A percentile compares a stretch with the other conserved stretches of the same genome.
phyloP scores from a whole-genome alignment of 1,139 yeast genomes.

The Yarrowia galli region DNA sequence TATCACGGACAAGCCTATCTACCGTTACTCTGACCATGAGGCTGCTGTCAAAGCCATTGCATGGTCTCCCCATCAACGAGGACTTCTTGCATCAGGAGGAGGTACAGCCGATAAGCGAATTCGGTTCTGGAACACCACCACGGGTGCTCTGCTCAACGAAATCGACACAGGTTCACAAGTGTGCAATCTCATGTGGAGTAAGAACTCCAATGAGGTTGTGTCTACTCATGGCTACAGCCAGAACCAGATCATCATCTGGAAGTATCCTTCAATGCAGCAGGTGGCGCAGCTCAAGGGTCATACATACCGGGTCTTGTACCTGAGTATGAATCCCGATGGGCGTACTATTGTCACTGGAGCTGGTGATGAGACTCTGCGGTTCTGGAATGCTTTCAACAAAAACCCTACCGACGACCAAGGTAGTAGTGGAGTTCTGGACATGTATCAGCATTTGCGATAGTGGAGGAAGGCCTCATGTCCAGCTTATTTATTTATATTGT shows the following conservation, averaged over 20 bases:
- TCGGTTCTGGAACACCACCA: slow-evolving; percentile 90
- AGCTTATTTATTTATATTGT: slow-evolving; percentile 27
- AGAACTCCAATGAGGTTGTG: slow-evolving; percentile 88
- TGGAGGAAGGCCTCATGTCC: slow-evolving; percentile 1
- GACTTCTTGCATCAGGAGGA: slow-evolving; percentile 93
- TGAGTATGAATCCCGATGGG: slow-evolving; percentile 95
- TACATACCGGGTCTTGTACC: slow-evolving; percentile 86
- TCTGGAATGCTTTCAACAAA: slow-evolving; percentile 92
- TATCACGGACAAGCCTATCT: slow-evolving; percentile 67
- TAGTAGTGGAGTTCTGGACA: slow-evolving; percentile 29
- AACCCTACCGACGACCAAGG: slow-evolving; percentile 47
- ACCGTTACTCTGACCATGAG: slow-evolving; percentile 78
- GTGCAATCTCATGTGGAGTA: slow-evolving; percentile 93
- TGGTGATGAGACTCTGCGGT: slow-evolving; percentile 93
- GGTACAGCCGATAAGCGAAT: slow-evolving; percentile 94
- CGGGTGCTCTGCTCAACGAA: slow-evolving; percentile 75
- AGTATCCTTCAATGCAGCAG: slow-evolving; percentile 91
- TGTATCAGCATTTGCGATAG: slow-evolving; percentile 34
- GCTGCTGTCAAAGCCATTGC: slow-evolving; percentile 97
- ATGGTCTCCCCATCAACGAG: slow-evolving; percentile 98
- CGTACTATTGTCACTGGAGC: slow-evolving; percentile 99
- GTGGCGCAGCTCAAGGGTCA: slow-evolving; percentile 94
- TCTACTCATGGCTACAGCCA: slow-evolving; percentile 95
- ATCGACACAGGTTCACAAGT: slow-evolving; percentile 96
- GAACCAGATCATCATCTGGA: slow-evolving; percentile 94